Evolutionary conservation across 495 filamentous ascomycete species (phyloP).

Genomic region (Penicillium coprophilum): DNA sequence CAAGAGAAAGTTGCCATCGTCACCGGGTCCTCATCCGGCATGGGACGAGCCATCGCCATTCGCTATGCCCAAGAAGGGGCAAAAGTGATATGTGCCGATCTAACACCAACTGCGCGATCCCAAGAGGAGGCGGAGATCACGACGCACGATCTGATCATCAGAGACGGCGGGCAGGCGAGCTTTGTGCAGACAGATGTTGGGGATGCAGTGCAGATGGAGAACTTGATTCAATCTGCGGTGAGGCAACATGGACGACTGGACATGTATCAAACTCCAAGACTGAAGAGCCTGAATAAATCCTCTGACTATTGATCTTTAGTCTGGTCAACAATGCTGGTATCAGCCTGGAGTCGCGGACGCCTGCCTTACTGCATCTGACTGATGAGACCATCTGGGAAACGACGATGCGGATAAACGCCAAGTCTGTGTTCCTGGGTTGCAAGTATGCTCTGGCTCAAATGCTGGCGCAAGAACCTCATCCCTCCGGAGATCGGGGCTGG

Average conservation of each 20-base stretch:
- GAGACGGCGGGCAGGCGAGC: constrained; percentile 39
- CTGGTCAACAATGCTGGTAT: constrained; percentile 59
- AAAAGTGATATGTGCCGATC: constrained; percentile 49
- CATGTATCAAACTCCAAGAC: constrained; percentile 34
- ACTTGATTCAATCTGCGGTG: constrained; percentile 38
- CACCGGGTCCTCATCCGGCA: constrained; percentile 49
- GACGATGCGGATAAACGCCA: constrained; percentile 45
- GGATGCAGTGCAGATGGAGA: constrained; percentile 36
- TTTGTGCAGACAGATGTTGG: constrained; percentile 51
- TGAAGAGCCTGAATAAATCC: neutral
- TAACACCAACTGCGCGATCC: constrained; percentile 33
- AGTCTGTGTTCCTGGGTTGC: constrained; percentile 52
- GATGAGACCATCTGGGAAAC: constrained; percentile 43
- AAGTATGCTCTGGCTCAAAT: constrained; percentile 53
- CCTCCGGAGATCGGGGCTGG: constrained; percentile 52
- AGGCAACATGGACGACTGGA: constrained; percentile 47
- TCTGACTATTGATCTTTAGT: constrained; percentile 20
- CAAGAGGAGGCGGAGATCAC: constrained; percentile 32
- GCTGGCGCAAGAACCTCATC: constrained; percentile 46
- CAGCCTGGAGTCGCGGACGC: constrained; percentile 20
- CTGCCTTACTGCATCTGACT: constrained; percentile 39
- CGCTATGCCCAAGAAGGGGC: constrained; percentile 47
- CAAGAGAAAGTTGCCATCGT: constrained; percentile 45
- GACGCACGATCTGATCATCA: constrained; percentile 44
- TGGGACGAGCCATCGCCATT: constrained; percentile 49